These are phyloP conservation scores for Penicillium palitans DNA, from an alignment of 2,329 filamentous ascomycete genomes.

Conservation along the genomic window DNA sequence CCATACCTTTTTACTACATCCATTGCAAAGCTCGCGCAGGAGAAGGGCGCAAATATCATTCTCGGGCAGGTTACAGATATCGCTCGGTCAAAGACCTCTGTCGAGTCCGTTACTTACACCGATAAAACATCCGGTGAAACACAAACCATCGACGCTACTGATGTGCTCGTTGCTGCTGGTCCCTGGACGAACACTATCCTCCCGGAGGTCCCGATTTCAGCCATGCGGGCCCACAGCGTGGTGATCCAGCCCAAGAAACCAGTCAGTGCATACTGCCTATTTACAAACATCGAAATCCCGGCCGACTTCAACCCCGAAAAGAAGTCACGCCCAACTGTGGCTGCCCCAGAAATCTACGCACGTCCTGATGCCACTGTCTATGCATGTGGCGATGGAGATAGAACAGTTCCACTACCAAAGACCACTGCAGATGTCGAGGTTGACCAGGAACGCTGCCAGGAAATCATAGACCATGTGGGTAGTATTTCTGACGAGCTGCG, in stretches of 20 bases:
- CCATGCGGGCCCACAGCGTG: conserved; percentile 63
- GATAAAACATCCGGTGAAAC: conserved; percentile 52
- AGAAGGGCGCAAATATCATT: conserved; percentile 67
- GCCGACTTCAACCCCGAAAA: conserved; percentile 54
- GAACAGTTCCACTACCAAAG: conserved; percentile 69
- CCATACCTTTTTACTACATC: conserved; percentile 85
- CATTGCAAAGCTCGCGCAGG: conserved; percentile 73
- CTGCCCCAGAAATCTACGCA: conserved; percentile 91
- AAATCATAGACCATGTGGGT: conserved; percentile 76
- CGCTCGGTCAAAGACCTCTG: conserved; percentile 52
- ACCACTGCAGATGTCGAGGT: conserved; percentile 73
- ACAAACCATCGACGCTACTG: conserved; percentile 57
- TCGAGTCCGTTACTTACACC: conserved; percentile 65
- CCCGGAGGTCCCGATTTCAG: conserved; percentile 58
- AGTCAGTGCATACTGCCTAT: conserved; percentile 55
- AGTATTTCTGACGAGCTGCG: conserved; percentile 59
- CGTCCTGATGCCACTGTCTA: conserved; percentile 87
- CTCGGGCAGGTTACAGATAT: conserved; percentile 70
- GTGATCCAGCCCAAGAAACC: conserved; percentile 59
- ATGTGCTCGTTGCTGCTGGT: conserved; percentile 61
- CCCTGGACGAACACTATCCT: conserved; percentile 61
- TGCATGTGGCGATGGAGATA: conserved; percentile 88
- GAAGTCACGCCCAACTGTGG: conserved; percentile 59
- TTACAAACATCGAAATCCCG: conserved; percentile 81
- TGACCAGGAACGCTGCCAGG: conserved; percentile 76